A percentile compares a stretch with the other conserved stretches of the same genome.
phyloP scores from a whole-genome alignment of 169 alveolate species.

The Plasmodium knowlesi region DNA sequence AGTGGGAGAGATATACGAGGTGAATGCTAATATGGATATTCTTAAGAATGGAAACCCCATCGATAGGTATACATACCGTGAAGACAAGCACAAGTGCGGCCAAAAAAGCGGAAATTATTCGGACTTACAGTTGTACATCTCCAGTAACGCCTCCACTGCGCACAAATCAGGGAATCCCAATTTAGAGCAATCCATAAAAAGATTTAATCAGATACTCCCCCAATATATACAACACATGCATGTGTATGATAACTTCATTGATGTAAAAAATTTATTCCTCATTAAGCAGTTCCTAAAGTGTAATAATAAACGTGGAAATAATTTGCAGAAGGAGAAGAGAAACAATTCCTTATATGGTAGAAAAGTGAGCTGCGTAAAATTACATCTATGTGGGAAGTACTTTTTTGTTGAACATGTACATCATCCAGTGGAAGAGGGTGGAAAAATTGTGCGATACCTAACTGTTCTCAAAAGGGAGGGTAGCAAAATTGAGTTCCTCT shows the following conservation, averaged over 20 bases:
- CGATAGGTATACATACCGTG: background rate
- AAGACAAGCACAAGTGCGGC: background rate
- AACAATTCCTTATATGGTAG: background rate
- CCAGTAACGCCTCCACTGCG: background rate
- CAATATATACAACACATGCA: conserved; percentile 35
- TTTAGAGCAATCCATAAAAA: conserved; percentile 6
- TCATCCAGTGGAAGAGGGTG: background rate
- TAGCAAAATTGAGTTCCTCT: conserved; percentile 12
- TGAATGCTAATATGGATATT: background rate
- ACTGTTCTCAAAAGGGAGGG: conserved; percentile 12
- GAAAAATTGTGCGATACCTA: background rate
- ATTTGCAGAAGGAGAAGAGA: background rate
- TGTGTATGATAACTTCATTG: background rate
- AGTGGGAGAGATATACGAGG: background rate
- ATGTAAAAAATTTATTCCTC: conserved; percentile 23
- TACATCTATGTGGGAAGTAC: background rate
- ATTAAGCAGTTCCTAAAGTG: background rate
- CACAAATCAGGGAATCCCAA: background rate
- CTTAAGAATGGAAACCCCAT: background rate
- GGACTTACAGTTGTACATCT: background rate
- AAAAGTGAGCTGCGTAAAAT: background rate
- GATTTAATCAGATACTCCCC: conserved; percentile 15
- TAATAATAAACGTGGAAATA: background rate
- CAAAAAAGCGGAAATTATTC: background rate
- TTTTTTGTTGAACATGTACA: conserved; percentile 12